Conservation (phyloP, 306 rosid genomes). For the Delonix regia region DNA sequence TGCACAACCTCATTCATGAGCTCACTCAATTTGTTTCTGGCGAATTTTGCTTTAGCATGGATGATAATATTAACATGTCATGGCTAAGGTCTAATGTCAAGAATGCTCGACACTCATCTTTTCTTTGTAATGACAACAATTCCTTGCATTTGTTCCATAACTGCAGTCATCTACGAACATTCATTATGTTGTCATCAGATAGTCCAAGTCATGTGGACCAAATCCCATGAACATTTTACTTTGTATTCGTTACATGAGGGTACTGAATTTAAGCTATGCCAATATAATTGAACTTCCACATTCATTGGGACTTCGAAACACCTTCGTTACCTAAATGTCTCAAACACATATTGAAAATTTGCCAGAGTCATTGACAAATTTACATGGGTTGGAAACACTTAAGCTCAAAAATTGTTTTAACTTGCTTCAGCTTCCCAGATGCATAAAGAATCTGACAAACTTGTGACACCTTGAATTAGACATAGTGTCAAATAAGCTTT, state of each 20-base stretch:
- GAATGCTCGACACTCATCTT: slow-evolving; percentile 31
- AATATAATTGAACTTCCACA: slow-evolving; percentile 12
- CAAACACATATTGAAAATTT: not conserved
- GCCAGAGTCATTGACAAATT: slow-evolving; percentile 20
- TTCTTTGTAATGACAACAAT: not conserved
- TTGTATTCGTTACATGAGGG: slow-evolving; percentile 14
- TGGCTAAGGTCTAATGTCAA: not conserved
- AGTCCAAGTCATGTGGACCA: not conserved
- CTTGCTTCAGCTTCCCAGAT: slow-evolving; percentile 1
- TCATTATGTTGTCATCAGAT: not conserved
- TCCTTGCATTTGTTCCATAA: not conserved
- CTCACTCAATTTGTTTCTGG: slow-evolving; percentile 29
- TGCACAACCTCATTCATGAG: slow-evolving; percentile 36
- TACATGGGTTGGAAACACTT: slow-evolving; percentile 28
- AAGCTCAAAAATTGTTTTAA: slow-evolving; percentile 22
- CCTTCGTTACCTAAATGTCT: slow-evolving; percentile 26
- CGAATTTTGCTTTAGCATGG: slow-evolving; percentile 23
- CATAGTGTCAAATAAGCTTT: not conserved
- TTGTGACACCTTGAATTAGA: slow-evolving; percentile 36
- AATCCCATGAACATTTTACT: slow-evolving; percentile 26
- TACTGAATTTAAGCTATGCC: slow-evolving; percentile 34
- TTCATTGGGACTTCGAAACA: slow-evolving; percentile 25
- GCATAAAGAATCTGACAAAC: not conserved
- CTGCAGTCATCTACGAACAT: slow-evolving; percentile 28
- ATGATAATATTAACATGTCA: not conserved